Evolutionary conservation across 2,329 filamentous ascomycete species (phyloP).

Genomic region (Lecanoromycetidae sp.): DNA sequence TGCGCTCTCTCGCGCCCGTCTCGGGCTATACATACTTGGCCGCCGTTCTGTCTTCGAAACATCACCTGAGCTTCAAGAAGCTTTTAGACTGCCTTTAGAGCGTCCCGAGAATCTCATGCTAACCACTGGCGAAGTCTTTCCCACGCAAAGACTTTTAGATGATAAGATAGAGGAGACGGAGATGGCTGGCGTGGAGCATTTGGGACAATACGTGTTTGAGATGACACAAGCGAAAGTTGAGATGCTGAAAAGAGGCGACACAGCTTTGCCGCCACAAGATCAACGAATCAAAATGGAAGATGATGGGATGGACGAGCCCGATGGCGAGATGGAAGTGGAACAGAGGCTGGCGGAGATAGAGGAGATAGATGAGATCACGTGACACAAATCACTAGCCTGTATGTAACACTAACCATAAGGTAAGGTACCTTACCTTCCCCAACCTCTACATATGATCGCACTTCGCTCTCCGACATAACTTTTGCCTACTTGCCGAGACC

Average conservation of each 20-base stretch:
- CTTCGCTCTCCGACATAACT: too few species aligned
- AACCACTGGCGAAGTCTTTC: constrained; percentile 77
- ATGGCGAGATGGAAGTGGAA: constrained; percentile 26
- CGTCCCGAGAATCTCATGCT: constrained; percentile 72
- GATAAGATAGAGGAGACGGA: constrained; percentile 43
- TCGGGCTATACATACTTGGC: constrained; percentile 86
- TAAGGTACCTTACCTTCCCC: too few species aligned
- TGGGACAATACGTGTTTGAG: constrained; percentile 91
- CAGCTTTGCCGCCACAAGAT: constrained; percentile 28
- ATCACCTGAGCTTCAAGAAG: constrained; percentile 75
- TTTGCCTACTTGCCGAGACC: too few species aligned
- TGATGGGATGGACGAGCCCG: constrained; percentile 26
- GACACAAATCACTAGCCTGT: background rate
- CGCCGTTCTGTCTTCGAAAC: constrained; percentile 78
- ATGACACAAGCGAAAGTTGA: constrained; percentile 71
- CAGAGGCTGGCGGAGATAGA: background rate
- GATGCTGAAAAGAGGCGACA: constrained; percentile 38
- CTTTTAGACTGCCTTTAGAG: constrained; percentile 58
- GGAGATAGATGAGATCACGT: background rate
- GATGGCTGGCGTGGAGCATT: constrained; percentile 87
- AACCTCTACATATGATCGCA: too few species aligned
- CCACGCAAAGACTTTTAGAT: constrained; percentile 44
- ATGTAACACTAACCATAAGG: too few species aligned
- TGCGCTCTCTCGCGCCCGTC: constrained; percentile 77
- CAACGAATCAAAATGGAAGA: constrained; percentile 26